phyloP scores from a whole-genome alignment of 2,329 filamentous ascomycete species.

The Chlorencoelia australis region DNA sequence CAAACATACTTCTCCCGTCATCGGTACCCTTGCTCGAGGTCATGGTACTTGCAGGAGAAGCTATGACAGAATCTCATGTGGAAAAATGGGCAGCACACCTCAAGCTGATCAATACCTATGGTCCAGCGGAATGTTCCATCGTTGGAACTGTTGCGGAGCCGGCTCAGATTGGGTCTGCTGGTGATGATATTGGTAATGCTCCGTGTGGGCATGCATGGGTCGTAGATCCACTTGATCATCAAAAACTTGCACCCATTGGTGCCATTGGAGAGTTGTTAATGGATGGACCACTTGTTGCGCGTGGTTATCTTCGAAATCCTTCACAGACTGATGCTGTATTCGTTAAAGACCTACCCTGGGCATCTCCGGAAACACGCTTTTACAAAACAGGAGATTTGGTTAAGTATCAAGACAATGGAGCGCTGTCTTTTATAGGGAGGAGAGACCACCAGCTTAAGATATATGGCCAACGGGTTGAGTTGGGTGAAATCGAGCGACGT shows the following conservation, averaged over 20 bases:
- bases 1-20: neutral
- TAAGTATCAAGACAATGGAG: slow-evolving; percentile 35
- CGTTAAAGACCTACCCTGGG: slow-evolving; percentile 42
- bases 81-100: slow-evolving; percentile 20
- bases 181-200: neutral
- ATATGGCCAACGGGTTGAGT: slow-evolving; percentile 52
- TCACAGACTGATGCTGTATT: slow-evolving; percentile 48
- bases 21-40: neutral
- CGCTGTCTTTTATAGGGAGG: slow-evolving; percentile 47
- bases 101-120: slow-evolving; percentile 1
- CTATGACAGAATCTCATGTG: neutral
- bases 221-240: slow-evolving; percentile 10
- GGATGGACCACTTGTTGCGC: slow-evolving; percentile 45
- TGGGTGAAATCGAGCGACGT: slow-evolving; percentile 42
- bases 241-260: slow-evolving; percentile 16
- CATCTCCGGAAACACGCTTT: slow-evolving; percentile 31
- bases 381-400: slow-evolving; percentile 53
- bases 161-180: neutral
- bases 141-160: slow-evolving; percentile 7
- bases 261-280: slow-evolving; percentile 20
- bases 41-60: slow-evolving; percentile 3
- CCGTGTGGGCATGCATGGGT: slow-evolving; percentile 29
- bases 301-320: slow-evolving; percentile 49
- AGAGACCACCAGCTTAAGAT: slow-evolving; percentile 59
- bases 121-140: slow-evolving; percentile 8